phyloP scores from a whole-genome alignment of 495 filamentous ascomycete species.

The Penicillium riverlandense region DNA sequence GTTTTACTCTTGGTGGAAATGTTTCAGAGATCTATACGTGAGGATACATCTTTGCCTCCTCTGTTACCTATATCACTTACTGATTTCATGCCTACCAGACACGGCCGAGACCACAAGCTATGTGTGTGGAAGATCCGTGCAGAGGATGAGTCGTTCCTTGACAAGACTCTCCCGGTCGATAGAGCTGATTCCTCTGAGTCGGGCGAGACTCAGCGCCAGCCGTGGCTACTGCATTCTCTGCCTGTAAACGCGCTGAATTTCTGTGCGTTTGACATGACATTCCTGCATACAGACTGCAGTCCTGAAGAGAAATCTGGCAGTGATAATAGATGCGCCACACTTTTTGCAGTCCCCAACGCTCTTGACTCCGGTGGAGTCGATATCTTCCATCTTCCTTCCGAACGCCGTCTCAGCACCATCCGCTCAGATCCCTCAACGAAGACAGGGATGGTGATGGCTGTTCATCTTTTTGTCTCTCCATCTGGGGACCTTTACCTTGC shows the following conservation, averaged over 20 bases:
- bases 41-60: conserved; percentile 21
- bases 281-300: conserved; percentile 5
- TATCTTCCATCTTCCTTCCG: conserved; percentile 76
- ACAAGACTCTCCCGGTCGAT: conserved; percentile 65
- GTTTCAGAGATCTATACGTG: conserved; percentile 64
- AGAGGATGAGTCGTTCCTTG: conserved; percentile 51
- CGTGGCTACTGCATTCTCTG: conserved; percentile 79
- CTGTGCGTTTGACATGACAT: conserved; percentile 68
- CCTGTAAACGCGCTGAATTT: conserved; percentile 93
- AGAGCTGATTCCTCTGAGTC: conserved; percentile 14
- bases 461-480: conserved; percentile 47
- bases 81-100: conserved; percentile 39
- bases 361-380: conserved; percentile 74
- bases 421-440: conserved; percentile 47
- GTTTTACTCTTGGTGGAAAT: conserved; percentile 26
- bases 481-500: conserved; percentile 41
- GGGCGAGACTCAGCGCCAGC: conserved; percentile 39
- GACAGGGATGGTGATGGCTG: conserved; percentile 88
- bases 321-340: conserved; percentile 18
- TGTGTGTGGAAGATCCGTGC: conserved; percentile 69
- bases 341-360: conserved; percentile 72
- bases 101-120: conserved; percentile 85
- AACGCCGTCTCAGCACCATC: conserved; percentile 60
- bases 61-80: too few relatives aligned
- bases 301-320: not conserved